Conservation (phyloP, 352 stramenopile species). For the Globisporangium irregulare region DNA sequence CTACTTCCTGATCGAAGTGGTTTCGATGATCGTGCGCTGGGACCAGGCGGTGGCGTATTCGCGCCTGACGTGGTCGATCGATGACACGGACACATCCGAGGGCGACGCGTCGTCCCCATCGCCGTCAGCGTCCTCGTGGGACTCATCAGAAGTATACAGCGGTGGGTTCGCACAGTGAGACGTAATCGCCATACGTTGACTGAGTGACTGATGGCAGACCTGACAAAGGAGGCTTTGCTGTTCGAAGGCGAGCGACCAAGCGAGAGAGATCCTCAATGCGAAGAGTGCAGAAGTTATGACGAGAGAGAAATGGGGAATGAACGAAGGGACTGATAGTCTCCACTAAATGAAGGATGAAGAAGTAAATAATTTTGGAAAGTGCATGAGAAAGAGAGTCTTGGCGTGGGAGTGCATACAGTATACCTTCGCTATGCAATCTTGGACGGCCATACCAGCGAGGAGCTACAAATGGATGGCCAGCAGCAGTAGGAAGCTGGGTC, state of each 20-base stretch:
- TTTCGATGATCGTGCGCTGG: slow-evolving; percentile 22
- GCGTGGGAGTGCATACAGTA: neutral
- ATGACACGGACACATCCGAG: neutral
- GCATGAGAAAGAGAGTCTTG: neutral
- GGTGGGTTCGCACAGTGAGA: neutral
- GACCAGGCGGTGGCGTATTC: slow-evolving; percentile 19
- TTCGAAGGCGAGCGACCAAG: neutral
- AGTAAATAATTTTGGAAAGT: neutral
- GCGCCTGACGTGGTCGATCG: slow-evolving; percentile 11
- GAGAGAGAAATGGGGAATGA: neutral
- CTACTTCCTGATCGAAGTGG: slow-evolving; percentile 20
- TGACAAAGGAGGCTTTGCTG: neutral
- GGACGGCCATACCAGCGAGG: neutral
- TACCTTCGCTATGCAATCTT: neutral
- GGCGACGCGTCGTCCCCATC: neutral
- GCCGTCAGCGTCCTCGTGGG: neutral
- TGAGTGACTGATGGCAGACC: neutral
- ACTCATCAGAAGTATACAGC: slow-evolving; percentile 13
- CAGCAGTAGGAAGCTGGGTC: neutral
- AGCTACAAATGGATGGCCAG: neutral
- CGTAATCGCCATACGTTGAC: neutral
- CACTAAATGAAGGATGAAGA: neutral
- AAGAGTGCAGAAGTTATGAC: neutral
- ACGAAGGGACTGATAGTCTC: neutral
- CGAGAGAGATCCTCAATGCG: neutral